Evolutionary conservation across 169 alveolate species (phyloP).

Genomic region (Sarcocystis neurona): DNA sequence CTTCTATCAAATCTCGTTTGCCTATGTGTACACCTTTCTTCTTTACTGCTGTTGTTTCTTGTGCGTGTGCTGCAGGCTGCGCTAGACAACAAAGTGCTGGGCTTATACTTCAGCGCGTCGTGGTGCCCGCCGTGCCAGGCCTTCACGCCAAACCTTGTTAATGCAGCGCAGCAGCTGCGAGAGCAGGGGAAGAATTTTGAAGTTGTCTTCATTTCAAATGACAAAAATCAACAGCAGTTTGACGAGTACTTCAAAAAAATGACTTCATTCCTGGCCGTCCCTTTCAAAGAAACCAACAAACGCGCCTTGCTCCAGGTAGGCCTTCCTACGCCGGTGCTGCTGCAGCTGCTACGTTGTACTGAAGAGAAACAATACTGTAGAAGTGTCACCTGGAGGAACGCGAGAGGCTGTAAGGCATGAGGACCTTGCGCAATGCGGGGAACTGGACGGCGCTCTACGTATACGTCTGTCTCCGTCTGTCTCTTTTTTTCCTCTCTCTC

Average conservation of each 20-base stretch:
- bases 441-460: not conserved
- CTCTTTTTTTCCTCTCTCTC: not conserved
- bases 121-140: conserved; percentile 87
- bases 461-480: not conserved
- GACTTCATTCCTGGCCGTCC: conserved; percentile 82
- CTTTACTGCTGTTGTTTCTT: not conserved
- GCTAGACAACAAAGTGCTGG: conserved; percentile 58
- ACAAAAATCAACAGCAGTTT: conserved; percentile 72
- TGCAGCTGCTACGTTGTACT: not conserved
- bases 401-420: not conserved
- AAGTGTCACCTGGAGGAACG: not conserved
- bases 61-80: not conserved
- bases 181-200: conserved; percentile 65
- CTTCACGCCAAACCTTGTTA: conserved; percentile 81
- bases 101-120: conserved; percentile 81
- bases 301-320: conserved; percentile 39
- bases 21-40: not conserved
- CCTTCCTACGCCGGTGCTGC: not conserved
- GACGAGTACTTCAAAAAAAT: conserved; percentile 70
- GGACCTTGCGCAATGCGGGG: not conserved
- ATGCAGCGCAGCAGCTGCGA: conserved; percentile 71
- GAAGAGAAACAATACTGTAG: not conserved
- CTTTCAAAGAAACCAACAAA: conserved; percentile 68
- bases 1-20: too few relatives aligned
- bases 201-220: conserved; percentile 75